Conservation (phyloP, 2,329 filamentous ascomycete genomes). For the Aspergillus niger region DNA sequence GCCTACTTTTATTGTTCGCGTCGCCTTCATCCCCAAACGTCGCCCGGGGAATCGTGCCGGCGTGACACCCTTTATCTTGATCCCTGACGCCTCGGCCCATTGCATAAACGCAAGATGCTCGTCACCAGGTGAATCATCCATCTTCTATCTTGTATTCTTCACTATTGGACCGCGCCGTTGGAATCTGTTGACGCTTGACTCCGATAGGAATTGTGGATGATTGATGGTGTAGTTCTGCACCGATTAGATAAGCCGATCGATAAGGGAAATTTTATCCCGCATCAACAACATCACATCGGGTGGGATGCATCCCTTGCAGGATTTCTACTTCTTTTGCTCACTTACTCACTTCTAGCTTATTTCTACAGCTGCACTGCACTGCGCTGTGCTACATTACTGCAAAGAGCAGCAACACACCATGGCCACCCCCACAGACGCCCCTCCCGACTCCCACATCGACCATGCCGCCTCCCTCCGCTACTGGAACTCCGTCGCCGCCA, state of each 20-base stretch:
- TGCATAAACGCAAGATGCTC: conserved; percentile 56
- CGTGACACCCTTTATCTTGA: conserved; percentile 66
- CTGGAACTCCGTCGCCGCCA: conserved; percentile 37
- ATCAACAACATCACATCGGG: not conserved
- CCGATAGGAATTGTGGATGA: not conserved
- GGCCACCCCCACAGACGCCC: not conserved
- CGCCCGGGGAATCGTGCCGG: conserved; percentile 68
- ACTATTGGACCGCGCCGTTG: not conserved
- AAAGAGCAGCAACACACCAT: not conserved
- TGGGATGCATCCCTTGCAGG: not conserved
- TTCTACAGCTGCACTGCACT: not conserved
- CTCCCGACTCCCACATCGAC: conserved; percentile 32
- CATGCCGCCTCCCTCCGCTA: conserved; percentile 39
- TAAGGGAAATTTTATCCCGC: conserved; percentile 1
- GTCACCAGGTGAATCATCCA: conserved; percentile 16
- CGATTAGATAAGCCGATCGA: conserved; percentile 7
- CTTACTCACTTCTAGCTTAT: not conserved
- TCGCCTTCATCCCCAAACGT: conserved; percentile 75
- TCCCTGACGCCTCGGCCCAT: conserved; percentile 67
- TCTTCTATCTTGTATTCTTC: not conserved
- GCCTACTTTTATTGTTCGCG: conserved; percentile 62
- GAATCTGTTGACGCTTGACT: not conserved
- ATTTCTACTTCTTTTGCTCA: no score
- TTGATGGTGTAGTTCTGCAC: conserved; percentile 3
- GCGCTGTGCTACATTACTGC: not conserved